These are phyloP conservation scores for Puya raimondii DNA, from an alignment of 176 grass and related monocot species.

Conservation along the genomic window DNA sequence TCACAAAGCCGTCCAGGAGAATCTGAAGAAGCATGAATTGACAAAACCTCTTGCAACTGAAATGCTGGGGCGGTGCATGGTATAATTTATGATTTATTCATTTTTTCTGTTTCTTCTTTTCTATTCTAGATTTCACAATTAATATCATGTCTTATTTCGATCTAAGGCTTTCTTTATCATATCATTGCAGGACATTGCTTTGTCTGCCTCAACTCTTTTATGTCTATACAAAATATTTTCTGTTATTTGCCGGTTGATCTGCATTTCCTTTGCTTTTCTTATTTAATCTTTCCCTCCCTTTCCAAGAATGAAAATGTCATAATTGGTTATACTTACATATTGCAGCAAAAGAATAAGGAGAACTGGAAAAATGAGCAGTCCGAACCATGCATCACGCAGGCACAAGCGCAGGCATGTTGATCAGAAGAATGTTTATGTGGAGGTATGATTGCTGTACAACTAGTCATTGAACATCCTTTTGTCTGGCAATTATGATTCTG, in stretches of 20 bases:
- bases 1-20: conserved; percentile 9
- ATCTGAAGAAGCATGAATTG: conserved; percentile 20
- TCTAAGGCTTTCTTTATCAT: background rate
- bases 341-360: conserved; percentile 9
- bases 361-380: background rate
- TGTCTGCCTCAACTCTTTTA: conserved; percentile 19
- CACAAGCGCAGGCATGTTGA: conserved; percentile 9
- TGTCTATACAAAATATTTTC: conserved; percentile 7
- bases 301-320: background rate
- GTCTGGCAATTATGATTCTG: background rate
- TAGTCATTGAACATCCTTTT: background rate
- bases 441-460: background rate
- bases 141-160: background rate
- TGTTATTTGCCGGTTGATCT: conserved; percentile 11
- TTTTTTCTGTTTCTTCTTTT: background rate
- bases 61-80: conserved; percentile 21
- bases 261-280: background rate
- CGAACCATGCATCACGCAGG: conserved; percentile 4
- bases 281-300: conserved; percentile 10
- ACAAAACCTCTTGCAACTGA: conserved; percentile 23
- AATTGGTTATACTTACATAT: background rate
- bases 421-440: background rate
- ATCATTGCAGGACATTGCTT: conserved; percentile 14
- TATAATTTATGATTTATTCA: conserved; percentile 5
- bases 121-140: background rate